Conservation (phyloP, 1,284 basidiomycete species). For the Sporisorium sorghi region DNA sequence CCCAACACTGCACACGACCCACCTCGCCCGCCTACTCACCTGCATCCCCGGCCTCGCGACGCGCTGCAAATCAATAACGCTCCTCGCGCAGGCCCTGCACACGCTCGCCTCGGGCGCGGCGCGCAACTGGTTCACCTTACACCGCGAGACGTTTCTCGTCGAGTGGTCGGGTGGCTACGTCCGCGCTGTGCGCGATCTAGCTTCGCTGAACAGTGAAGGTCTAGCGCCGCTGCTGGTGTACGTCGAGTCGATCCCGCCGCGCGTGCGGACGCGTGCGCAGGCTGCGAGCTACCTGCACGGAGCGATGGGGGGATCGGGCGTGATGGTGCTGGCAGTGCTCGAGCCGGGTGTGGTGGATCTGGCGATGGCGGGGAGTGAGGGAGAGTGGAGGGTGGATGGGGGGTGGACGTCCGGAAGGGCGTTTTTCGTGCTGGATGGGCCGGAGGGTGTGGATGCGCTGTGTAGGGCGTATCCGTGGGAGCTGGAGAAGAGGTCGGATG, state of each 20-base stretch:
- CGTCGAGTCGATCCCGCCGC: constrained; percentile 21
- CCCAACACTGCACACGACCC: no score
- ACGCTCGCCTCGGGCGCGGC: constrained; percentile 1
- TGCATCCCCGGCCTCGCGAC: constrained; percentile 16
- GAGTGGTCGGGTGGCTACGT: constrained; percentile 10
- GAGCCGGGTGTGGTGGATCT: constrained; percentile 21
- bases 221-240: constrained; percentile 16
- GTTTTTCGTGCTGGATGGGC: constrained; percentile 22
- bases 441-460: constrained; percentile 11
- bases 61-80: constrained; percentile 34
- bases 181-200: background rate
- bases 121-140: constrained; percentile 11
- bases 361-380: constrained; percentile 1
- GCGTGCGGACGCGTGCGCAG: constrained; percentile 6
- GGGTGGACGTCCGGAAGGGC: constrained; percentile 35
- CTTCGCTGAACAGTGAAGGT: background rate
- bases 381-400: no score
- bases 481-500: background rate
- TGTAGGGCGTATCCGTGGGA: constrained; percentile 20
- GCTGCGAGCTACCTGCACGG: constrained; percentile 17
- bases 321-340: constrained; percentile 6
- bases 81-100: constrained; percentile 20
- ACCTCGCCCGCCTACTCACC: constrained; percentile 22
- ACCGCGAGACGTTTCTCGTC: constrained; percentile 7
- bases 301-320: background rate